Conservation (phyloP, 2,329 filamentous ascomycete genomes). For the Gnomoniopsis smithogilvyi region DNA sequence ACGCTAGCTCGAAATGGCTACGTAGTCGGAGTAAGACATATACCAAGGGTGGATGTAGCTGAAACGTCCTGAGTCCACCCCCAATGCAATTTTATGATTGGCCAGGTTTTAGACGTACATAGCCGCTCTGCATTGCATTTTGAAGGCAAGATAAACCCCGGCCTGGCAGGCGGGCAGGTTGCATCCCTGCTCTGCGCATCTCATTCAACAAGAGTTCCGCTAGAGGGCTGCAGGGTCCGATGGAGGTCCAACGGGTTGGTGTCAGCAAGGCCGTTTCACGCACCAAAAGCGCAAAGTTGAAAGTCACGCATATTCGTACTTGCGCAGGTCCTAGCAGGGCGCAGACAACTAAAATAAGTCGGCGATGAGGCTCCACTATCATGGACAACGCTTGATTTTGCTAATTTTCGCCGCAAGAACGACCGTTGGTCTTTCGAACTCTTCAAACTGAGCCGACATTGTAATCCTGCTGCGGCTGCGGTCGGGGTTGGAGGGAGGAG, state of each 20-base stretch:
- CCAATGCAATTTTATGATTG: constrained; percentile 22
- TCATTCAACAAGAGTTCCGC: constrained; percentile 9
- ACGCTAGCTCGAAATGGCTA: constrained; percentile 6
- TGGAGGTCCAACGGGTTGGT: constrained; percentile 8
- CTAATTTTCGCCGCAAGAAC: background rate
- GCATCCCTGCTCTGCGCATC: constrained; percentile 13
- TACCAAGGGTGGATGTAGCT: constrained; percentile 20
- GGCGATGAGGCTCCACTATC: background rate
- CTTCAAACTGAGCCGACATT: background rate
- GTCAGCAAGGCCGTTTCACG: background rate
- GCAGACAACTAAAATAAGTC: constrained; percentile 3
- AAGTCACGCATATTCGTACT: constrained; percentile 8
- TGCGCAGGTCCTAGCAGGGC: constrained; percentile 8
- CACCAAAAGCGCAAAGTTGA: background rate
- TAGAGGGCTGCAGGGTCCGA: constrained; percentile 16
- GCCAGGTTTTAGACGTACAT: constrained; percentile 27
- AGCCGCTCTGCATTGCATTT: constrained; percentile 31
- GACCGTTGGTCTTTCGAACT: background rate
- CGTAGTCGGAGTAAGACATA: background rate
- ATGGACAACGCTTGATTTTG: background rate
- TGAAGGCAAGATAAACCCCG: constrained; percentile 13
- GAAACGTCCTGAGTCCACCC: constrained; percentile 23
- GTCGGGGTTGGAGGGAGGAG: background rate
- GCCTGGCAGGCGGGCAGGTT: background rate
- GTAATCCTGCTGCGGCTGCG: background rate